Conservation (phyloP, 2,329 filamentous ascomycete genomes). For the Emergomyces pasteurianus region DNA sequence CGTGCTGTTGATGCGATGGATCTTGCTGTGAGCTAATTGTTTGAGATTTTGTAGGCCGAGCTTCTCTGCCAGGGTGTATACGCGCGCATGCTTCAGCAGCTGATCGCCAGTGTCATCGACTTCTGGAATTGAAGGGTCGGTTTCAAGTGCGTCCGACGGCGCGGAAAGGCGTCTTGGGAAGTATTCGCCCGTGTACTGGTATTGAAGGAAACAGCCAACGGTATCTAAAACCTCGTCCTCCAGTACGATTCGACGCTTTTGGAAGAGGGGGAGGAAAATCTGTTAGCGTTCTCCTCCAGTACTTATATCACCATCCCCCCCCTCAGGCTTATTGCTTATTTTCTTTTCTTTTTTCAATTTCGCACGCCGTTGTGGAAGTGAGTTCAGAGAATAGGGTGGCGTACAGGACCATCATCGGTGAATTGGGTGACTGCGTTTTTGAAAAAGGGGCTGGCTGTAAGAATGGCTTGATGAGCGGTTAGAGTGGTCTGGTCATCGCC, state of each 20-base stretch:
- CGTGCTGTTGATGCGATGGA: constrained; percentile 79
- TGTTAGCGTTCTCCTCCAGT: background rate
- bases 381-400: constrained; percentile 17
- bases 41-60: constrained; percentile 58
- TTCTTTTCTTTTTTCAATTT: background rate
- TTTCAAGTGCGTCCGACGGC: constrained; percentile 55
- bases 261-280: background rate
- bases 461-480: constrained; percentile 66
- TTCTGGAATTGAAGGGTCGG: constrained; percentile 50
- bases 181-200: constrained; percentile 76
- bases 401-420: constrained; percentile 47
- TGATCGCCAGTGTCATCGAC: constrained; percentile 70
- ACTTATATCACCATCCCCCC: background rate
- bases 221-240: constrained; percentile 57
- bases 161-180: constrained; percentile 54
- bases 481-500: constrained; percentile 52
- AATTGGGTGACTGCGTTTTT: constrained; percentile 51
- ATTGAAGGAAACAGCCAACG: constrained; percentile 69
- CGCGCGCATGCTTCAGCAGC: constrained; percentile 74
- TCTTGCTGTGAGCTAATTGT: constrained; percentile 72
- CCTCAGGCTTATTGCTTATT: background rate
- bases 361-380: background rate
- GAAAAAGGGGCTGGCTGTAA: constrained; percentile 66
- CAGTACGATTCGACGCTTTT: constrained; percentile 56
- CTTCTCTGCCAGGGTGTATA: constrained; percentile 80